Percentiles rank a stretch among this genome's conserved stretches.
phyloP scores from a whole-genome alignment of 805 yeast genomes.

The Candida mattraensis region DNA sequence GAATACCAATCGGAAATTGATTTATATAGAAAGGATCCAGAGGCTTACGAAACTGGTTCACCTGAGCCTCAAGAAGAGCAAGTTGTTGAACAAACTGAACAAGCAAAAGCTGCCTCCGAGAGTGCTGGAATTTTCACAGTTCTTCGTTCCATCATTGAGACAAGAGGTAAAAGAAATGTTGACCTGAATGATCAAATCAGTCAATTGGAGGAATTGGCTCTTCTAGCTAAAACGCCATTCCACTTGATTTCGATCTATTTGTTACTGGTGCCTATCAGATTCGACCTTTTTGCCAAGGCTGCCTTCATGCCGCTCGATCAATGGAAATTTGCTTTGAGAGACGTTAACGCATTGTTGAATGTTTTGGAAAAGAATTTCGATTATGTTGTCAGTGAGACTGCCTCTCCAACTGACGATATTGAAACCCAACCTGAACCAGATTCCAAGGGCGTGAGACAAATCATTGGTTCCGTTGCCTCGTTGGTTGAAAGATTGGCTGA shows the following conservation, averaged over 20 bases:
- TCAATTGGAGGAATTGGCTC: conserved; percentile 60
- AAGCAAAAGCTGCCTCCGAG: conserved; percentile 38
- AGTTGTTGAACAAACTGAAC: conserved; percentile 24
- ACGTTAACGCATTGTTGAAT: conserved; percentile 60
- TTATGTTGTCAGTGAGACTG: conserved; percentile 77
- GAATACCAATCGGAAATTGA: conserved; percentile 64
- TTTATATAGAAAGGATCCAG: conserved; percentile 67
- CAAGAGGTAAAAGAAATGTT: conserved; percentile 94
- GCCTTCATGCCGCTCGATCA: conserved; percentile 73
- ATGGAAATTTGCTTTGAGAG: conserved; percentile 72
- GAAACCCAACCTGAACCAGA: conserved; percentile 68
- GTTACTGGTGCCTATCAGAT: conserved; percentile 82
- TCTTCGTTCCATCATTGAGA: conserved; percentile 73
- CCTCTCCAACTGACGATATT: conserved; percentile 67
- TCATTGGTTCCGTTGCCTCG: conserved; percentile 83
- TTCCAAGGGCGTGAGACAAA: conserved; percentile 64
- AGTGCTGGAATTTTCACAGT: conserved; percentile 62
- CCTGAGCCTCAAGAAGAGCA: conserved; percentile 11
- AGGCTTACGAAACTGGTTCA: conserved; percentile 61
- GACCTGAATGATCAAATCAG: conserved; percentile 78
- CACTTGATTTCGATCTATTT: conserved; percentile 77
- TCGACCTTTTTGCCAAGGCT: conserved; percentile 70
- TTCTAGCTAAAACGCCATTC: conserved; percentile 57
- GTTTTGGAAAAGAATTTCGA: conserved; percentile 63
- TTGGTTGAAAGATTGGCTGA: conserved; percentile 93